phyloP scores from a whole-genome alignment of 2,329 filamentous ascomycete species.

The Akanthomyces lecanii region DNA sequence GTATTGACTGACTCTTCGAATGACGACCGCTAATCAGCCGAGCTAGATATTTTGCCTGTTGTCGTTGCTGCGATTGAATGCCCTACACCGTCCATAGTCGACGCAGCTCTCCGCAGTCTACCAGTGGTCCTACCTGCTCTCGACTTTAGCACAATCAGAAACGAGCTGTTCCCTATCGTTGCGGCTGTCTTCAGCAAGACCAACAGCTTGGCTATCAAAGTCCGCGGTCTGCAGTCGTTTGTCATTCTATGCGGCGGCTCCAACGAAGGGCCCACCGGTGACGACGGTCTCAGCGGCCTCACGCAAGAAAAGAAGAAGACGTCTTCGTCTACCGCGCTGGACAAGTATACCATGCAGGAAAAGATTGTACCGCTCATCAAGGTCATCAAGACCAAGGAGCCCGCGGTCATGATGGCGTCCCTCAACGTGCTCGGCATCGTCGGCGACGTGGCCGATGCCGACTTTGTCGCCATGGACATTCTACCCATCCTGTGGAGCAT shows the following conservation, averaged over 20 bases:
- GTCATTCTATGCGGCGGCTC: conserved; percentile 81
- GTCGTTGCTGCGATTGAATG: conserved; percentile 81
- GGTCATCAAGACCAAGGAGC: conserved; percentile 95
- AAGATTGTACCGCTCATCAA: conserved; percentile 89
- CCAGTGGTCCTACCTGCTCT: conserved; percentile 79
- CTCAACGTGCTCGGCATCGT: conserved; percentile 81
- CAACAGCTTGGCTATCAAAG: conserved; percentile 89
- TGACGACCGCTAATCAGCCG: not conserved
- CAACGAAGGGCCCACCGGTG: conserved; percentile 42
- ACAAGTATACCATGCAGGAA: conserved; percentile 98
- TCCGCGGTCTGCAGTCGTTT: conserved; percentile 86
- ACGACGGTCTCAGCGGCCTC: conserved; percentile 74
- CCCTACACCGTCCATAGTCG: conserved; percentile 81
- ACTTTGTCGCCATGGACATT: conserved; percentile 89
- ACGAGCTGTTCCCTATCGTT: conserved; percentile 91
- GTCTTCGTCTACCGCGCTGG: conserved; percentile 71
- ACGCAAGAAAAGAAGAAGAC: conserved; percentile 55
- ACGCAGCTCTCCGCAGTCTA: conserved; percentile 75
- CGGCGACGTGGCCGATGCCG: conserved; percentile 74
- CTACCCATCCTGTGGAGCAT: conserved; percentile 89
- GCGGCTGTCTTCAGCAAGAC: conserved; percentile 89
- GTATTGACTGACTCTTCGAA: conserved; percentile 28
- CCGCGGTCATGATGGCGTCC: conserved; percentile 93
- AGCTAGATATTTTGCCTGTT: conserved; percentile 77
- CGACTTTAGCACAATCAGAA: conserved; percentile 95